Evolutionary conservation across 2,329 filamentous ascomycete genomes (phyloP), one percentile per base, ranked within the genome.

Genomic region (Fusarium sarcochroum): DNA sequence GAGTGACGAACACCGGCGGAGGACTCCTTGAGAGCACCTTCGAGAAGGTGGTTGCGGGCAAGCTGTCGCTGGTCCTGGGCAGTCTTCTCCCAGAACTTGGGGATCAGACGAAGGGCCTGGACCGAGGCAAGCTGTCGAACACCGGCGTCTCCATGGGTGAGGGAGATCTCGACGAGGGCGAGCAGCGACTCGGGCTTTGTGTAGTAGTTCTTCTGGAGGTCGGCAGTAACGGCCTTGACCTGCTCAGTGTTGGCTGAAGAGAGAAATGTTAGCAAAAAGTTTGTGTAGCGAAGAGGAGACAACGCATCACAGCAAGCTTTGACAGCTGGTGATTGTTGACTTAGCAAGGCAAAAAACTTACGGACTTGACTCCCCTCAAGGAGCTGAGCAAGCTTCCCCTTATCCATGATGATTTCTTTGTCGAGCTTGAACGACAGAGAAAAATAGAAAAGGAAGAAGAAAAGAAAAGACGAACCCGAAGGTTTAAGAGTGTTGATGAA

Each of bases 201-300:
- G 85, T 97, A 98, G 86, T 93, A 98, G 82, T 92, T 93, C 81
- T 97, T 96, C 82, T 97, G 94, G 63, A 98, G 89, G 75, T 94
- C 90, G 61, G 92, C 89, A 18, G 95, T 99, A 68, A 94, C 93
- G 71, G 92, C 89, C 87, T 98, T 97, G 80, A 97, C 90, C 81
- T 90, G 90, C 73, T 93, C 90, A 71, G 94, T 97, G 82, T 97
- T 91, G 78, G 96, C 94, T 97, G 76, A 37, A 74, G 53, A 70
- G 58, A 49, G 11, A 7, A 9, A 32, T 7, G 61, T 75, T 34
- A 75, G 70, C 47, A 44, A 58, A 32, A 30, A 25, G 38, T 15
- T 57, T 51, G 15, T 27, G 17, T 41, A 32, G 34, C 49, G 21
- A 41, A 46, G 51, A 59, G 27, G 51, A 54, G 45, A 54, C 52